Conservation (phyloP, 1,284 basidiomycete species). For the Omphalotus olearius region DNA sequence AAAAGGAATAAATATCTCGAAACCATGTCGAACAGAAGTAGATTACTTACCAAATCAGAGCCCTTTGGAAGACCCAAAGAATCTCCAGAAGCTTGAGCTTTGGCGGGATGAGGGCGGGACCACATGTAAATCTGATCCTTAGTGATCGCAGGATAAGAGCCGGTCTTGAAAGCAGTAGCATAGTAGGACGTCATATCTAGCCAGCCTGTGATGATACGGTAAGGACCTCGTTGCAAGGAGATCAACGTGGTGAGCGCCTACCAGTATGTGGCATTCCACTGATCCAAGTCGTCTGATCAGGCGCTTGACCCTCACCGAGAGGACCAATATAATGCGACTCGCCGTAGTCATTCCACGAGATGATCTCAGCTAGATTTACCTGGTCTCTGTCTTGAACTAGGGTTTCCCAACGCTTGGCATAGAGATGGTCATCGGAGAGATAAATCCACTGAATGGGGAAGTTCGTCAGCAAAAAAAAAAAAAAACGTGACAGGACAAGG, state of each 20-base stretch:
- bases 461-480: not conserved
- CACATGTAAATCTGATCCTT: conserved; percentile 21
- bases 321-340: conserved; percentile 56
- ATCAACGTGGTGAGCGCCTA: not conserved
- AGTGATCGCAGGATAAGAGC: conserved; percentile 19
- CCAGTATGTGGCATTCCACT: conserved; percentile 8
- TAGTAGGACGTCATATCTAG: conserved; percentile 21
- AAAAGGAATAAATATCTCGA: too few species aligned
- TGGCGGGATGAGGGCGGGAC: conserved; percentile 24
- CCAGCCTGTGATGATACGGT: conserved; percentile 18
- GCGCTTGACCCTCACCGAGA: conserved; percentile 34
- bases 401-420: conserved; percentile 71
- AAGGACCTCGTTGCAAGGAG: not conserved
- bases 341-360: conserved; percentile 62
- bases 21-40: too few species aligned
- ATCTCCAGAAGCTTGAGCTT: conserved; percentile 17
- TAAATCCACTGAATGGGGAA: conserved; percentile 49
- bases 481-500: not conserved
- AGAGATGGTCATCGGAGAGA: conserved; percentile 68
- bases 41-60: conserved; percentile 13
- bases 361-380: conserved; percentile 51
- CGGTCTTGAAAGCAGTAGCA: conserved; percentile 23
- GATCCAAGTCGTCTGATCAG: not conserved
- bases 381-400: conserved; percentile 42
- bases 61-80: conserved; percentile 14